Percentiles rank a stretch among this genome's conserved stretches.
Conservation (phyloP, 2,329 filamentous ascomycete genomes). For the Apiospora kogelbergensis region DNA sequence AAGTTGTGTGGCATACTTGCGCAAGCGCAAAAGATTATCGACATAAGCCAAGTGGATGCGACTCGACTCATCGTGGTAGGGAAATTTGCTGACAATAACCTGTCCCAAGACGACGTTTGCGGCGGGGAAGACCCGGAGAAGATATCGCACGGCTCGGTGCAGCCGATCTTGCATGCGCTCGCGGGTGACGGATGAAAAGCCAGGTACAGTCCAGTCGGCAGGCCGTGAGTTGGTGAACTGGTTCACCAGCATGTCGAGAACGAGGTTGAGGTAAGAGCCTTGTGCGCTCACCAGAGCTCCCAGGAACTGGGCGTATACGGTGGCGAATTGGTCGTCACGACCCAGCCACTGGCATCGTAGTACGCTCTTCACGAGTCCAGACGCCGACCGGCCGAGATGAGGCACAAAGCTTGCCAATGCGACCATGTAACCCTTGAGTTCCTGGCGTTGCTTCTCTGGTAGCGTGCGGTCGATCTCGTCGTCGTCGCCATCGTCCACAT, state of each 20-base stretch:
- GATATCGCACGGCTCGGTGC: conserved; percentile 72
- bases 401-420: conserved; percentile 63
- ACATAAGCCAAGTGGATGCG: conserved; percentile 86
- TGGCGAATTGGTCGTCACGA: conserved; percentile 63
- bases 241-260: conserved; percentile 78
- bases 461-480: conserved; percentile 41
- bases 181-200: conserved; percentile 60
- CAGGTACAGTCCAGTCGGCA: conserved; percentile 47
- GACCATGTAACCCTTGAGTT: conserved; percentile 60
- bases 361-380: conserved; percentile 57
- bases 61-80: conserved; percentile 73
- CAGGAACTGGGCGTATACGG: conserved; percentile 67
- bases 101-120: conserved; percentile 69
- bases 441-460: conserved; percentile 40
- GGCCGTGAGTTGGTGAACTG: conserved; percentile 63
- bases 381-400: conserved; percentile 59
- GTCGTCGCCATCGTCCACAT: conserved; percentile 44
- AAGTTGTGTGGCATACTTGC: conserved; percentile 75
- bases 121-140: conserved; percentile 80
- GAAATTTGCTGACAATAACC: conserved; percentile 68
- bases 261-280: conserved; percentile 70
- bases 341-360: conserved; percentile 66
- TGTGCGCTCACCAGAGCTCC: conserved; percentile 79
- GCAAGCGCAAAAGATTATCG: conserved; percentile 76
- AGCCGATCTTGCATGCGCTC: conserved; percentile 69